These are phyloP conservation scores for Phytopythium cucurbitacearum DNA, from an alignment of 352 stramenopile species.

Conservation along the genomic window DNA sequence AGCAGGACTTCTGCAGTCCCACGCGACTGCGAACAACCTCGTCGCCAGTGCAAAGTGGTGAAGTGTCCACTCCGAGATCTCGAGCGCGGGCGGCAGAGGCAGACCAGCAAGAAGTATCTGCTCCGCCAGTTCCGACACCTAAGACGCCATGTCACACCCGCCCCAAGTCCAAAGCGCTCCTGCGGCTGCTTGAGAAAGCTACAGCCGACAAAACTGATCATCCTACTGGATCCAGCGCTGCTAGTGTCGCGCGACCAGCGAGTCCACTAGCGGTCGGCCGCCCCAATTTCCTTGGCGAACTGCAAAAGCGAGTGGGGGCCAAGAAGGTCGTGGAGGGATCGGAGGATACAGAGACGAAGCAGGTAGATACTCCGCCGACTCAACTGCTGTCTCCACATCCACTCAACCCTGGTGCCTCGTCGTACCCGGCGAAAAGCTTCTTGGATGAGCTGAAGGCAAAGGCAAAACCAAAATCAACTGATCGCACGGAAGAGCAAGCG, in stretches of 20 bases:
- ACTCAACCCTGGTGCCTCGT: neutral
- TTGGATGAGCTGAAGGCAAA: conserved; percentile 47
- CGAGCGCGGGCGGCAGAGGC: conserved; percentile 2
- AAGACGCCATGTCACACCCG: conserved; percentile 5
- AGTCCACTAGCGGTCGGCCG: conserved; percentile 15
- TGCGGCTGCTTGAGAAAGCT: conserved; percentile 36
- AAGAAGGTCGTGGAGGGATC: neutral
- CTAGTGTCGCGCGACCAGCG: conserved; percentile 2
- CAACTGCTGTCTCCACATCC: neutral
- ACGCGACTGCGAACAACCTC: conserved; percentile 14
- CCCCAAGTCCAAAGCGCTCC: conserved; percentile 49
- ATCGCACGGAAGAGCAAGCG: neutral
- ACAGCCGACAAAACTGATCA: conserved; percentile 5
- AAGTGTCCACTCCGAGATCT: conserved; percentile 7
- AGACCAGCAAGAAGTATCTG: neutral
- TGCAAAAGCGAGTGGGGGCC: conserved; percentile 27
- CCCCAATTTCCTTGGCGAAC: conserved; percentile 29
- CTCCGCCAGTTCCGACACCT: conserved; percentile 1
- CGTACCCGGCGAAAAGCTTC: conserved; percentile 20
- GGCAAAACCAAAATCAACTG: conserved; percentile 10
- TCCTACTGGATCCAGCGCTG: neutral
- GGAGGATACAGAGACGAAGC: neutral
- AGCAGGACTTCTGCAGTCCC: conserved; percentile 68
- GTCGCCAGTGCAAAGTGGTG: neutral
- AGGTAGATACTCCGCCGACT: neutral